Conservation (phyloP, 441 rosid species). For the Aquilaria agallochum region DNA sequence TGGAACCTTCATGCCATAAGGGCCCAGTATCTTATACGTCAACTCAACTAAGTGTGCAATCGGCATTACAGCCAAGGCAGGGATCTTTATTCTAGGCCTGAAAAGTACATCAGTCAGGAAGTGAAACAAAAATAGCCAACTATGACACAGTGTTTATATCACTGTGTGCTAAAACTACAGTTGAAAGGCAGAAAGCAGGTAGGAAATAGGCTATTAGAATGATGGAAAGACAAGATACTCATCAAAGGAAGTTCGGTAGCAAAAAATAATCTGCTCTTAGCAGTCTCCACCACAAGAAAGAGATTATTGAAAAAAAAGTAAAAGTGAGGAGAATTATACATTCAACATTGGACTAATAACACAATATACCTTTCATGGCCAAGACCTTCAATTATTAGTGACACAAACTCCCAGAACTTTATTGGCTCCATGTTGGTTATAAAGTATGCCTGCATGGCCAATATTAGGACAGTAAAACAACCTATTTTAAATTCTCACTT, state of each 20-base stretch:
- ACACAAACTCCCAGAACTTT: slow-evolving; percentile 89
- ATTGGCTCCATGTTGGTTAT: slow-evolving; percentile 89
- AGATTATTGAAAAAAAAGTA: no score
- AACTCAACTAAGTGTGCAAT: slow-evolving; percentile 73
- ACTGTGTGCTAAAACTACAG: no score
- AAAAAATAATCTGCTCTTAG: background rate
- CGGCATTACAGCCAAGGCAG: slow-evolving; percentile 78
- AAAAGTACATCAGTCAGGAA: slow-evolving; percentile 28
- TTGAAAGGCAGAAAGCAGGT: no score
- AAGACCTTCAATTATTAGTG: slow-evolving; percentile 75
- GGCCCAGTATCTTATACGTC: slow-evolving; percentile 61
- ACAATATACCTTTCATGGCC: slow-evolving; percentile 75
- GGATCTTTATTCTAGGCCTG: slow-evolving; percentile 91
- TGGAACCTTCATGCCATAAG: slow-evolving; percentile 92
- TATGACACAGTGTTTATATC: slow-evolving; percentile 4
- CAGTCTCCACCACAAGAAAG: background rate
- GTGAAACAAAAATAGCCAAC: slow-evolving; percentile 1
- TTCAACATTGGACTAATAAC: slow-evolving; percentile 2
- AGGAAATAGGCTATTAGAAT: no score
- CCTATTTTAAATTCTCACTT: no score
- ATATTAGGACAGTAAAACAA: background rate
- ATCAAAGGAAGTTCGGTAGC: background rate
- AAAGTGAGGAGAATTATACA: background rate
- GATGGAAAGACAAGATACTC: slow-evolving; percentile 8
- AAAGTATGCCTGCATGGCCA: slow-evolving; percentile 76